Base-by-base conservation (phyloP, 2,329 filamentous ascomycete species). In the Chrysosporium queenslandicum region DNA sequence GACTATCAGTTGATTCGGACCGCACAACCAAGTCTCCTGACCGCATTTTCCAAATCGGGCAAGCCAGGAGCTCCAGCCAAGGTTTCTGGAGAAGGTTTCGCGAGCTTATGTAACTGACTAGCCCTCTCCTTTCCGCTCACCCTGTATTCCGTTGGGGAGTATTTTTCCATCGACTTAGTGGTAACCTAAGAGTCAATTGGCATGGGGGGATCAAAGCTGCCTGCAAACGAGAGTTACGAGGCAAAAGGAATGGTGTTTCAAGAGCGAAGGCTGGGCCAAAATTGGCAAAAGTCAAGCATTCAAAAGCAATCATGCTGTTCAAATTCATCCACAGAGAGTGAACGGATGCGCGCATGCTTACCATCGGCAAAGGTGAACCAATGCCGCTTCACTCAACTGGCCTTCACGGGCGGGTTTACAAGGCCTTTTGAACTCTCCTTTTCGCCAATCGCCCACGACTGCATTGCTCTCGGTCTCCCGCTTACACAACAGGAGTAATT, bases 201-300 rank as follows among this genome's bases (percentile, higher is more conserved):
- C 14, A 27, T 27, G 20, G 7, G 14, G 39, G 9, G 39, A 41
- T 34, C 4, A 20, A 41, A 16, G n/a, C 36, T 11, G 39, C 18
- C 18, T 9, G 8, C 39, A 23, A 41, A 41, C 18, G 18, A n/a
- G n/a, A n/a, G n/a, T n/a, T n/a, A n/a, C n/a, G 20, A 41, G 32
- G 11, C 21, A 9, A 14, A 43, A 43, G 6, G 16, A 25, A 27
- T n/a, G 21, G 21, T 27, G 42, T 46, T 46, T 46, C 42, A 46
- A 20, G 25, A 32, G 42, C 42, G 16, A 34, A 46, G 21, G 21
- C 29, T 46, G 23, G 43, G 43, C 30, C 11, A 34, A 14, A 36
- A 46, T 46, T 46, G 43, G 43, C 43, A 46, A 46, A 36, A 36
- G 29, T 46, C 43, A 46, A 46, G 43, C 43, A 20, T 46, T 46